A percentile compares a stretch with the other conserved stretches of the same genome.
Evolutionary conservation across 2,329 filamentous ascomycete species (phyloP).

Genomic region (Juglanconis sp.): DNA sequence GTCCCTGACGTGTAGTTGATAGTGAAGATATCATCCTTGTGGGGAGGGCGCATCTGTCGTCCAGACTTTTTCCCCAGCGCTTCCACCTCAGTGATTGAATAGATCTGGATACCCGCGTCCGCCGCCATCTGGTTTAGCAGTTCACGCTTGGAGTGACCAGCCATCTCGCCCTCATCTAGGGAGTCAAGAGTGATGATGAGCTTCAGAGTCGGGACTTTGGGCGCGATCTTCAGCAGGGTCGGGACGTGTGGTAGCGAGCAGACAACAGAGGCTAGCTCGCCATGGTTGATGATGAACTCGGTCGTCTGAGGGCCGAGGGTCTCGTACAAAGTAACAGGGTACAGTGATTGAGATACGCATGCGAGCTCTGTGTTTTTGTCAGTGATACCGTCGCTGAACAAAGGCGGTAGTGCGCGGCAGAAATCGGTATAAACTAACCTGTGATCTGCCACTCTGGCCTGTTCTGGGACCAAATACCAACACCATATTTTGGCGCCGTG

Average conservation of each 20-base stretch:
- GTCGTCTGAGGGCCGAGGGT: conserved; percentile 87
- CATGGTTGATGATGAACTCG: conserved; percentile 94
- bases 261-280: conserved; percentile 70
- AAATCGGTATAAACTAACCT: conserved; percentile 40
- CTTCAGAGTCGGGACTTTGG: conserved; percentile 77
- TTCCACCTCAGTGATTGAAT: conserved; percentile 79
- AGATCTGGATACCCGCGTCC: conserved; percentile 72
- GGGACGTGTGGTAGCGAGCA: conserved; percentile 80
- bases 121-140: conserved; percentile 73
- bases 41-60: conserved; percentile 67
- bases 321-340: conserved; percentile 91
- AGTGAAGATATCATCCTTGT: conserved; percentile 74
- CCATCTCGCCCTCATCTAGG: conserved; percentile 73
- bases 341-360: conserved; percentile 82
- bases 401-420: neutral
- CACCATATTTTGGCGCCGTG: conserved; percentile 62
- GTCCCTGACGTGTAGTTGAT: conserved; percentile 91
- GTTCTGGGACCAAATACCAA: conserved; percentile 86
- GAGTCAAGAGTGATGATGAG: conserved; percentile 84
- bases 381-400: neutral
- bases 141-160: conserved; percentile 74
- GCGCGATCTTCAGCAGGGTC: conserved; percentile 72
- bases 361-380: conserved; percentile 63
- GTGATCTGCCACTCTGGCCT: conserved; percentile 85
- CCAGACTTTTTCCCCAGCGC: conserved; percentile 70